These are phyloP conservation scores for Bryoerythrophyllum caledonicum DNA, from an alignment of 225 moss, liverwort and hornwort species.

Conservation along the genomic window DNA sequence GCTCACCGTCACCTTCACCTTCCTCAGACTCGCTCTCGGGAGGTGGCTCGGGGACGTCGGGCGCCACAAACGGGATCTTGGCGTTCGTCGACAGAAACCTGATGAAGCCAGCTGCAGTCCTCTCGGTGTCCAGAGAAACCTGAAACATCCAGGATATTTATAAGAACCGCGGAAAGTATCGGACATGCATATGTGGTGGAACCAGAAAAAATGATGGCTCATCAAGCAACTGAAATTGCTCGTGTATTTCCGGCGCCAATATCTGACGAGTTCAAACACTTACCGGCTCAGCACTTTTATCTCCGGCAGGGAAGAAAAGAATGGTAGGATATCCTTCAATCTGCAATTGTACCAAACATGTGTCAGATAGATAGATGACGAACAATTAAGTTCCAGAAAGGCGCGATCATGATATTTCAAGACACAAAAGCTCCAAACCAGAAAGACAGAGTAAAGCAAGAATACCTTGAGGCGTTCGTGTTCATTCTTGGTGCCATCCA, in stretches of 20 bases:
- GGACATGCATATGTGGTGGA: not conserved
- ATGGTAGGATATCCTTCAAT: conserved; percentile 86
- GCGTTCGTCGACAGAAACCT: conserved; percentile 71
- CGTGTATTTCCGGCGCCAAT: not conserved
- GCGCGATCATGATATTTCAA: not conserved
- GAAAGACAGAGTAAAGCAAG: not conserved
- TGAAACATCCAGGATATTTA: conserved; percentile 29
- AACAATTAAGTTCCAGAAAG: not conserved
- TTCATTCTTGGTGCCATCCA: conserved; percentile 95
- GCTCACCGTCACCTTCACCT: conserved; percentile 26
- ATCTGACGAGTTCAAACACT: conserved; percentile 15
- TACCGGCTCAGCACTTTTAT: conserved; percentile 84
- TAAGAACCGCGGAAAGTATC: not conserved
- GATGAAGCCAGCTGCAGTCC: conserved; percentile 71
- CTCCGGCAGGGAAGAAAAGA: conserved; percentile 85
- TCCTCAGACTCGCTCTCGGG: conserved; percentile 11
- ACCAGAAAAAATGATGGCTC: not conserved
- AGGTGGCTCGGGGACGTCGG: conserved; percentile 54
- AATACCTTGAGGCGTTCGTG: conserved; percentile 72
- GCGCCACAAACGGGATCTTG: conserved; percentile 69
- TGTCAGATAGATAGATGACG: conserved; percentile 12
- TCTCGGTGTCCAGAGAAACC: conserved; percentile 72
- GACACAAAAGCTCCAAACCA: not conserved
- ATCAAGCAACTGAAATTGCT: not conserved
- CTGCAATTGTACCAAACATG: conserved; percentile 35